Evolutionary conservation across 208 protist species (phyloP), one percentile per base, ranked within the genome.

Genomic region (Phytomonas sp.): DNA sequence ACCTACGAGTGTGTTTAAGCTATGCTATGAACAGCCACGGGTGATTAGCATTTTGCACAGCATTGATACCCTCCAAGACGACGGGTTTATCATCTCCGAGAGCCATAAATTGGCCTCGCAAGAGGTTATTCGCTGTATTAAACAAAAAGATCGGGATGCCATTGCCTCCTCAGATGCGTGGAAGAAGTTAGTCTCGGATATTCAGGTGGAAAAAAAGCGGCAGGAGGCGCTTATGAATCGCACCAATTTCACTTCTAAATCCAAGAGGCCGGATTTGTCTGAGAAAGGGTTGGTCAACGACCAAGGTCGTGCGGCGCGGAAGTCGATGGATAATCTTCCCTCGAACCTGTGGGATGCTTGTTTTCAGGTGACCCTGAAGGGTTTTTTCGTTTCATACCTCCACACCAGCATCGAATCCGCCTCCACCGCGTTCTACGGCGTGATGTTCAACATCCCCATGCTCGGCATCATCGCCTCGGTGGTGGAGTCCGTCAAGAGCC

Each of bases 1-100:
- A 34, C 91, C 91, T 5, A 79, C 83, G 60, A 72, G 76, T 16
- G 81, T 85, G 65, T 95, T 92, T 72, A 70, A 70, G 34, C 37
- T 93, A 2, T 94, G 87, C 72, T 83, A 79, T 66, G 82, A 90
- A 74, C 66, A 83, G 70, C 86, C 91, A n/a, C 76, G 80, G 12
- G 65, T 63, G 11, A 77, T 81, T 5, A 86, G 82, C 64, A 74
- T 95, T 29, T 60, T 70, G 12, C 72, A 82, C 77, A 88, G 82
- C 77, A 63, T 94, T 11, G 70, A 73, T 62, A 84, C 77, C 12
- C 78, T 95, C 12, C 73, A 76, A 42, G 87, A 95, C 67, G 73
- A 71, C 19, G 91, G 91, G 0, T 88, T 81, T 59, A 82, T 92
- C 56, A 70, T 95, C 16, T 66, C 63, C 66, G 73, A 71, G 33